These are phyloP conservation scores for Aspergillus conjunctus DNA, from an alignment of 495 filamentous ascomycete genomes.

Conservation along the genomic window DNA sequence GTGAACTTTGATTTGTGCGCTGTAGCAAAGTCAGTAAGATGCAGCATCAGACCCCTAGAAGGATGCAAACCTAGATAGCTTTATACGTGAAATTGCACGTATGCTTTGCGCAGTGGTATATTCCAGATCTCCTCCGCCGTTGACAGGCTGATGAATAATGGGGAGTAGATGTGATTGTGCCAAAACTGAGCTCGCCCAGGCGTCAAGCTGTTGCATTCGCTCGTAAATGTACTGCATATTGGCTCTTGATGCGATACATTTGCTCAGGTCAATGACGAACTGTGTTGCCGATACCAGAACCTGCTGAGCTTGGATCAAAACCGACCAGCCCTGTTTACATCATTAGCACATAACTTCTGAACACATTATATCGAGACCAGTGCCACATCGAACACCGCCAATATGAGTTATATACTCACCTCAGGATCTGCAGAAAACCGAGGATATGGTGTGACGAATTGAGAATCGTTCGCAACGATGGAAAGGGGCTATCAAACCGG, in stretches of 20 bases:
- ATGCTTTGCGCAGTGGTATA: constrained; percentile 51
- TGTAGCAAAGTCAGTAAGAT: constrained; percentile 27
- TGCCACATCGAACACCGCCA: not conserved
- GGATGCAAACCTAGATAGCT: constrained; percentile 53
- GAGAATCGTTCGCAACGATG: constrained; percentile 57
- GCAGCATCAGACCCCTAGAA: not conserved
- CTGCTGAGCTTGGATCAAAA: constrained; percentile 60
- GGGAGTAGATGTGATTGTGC: constrained; percentile 48
- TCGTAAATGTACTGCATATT: constrained; percentile 52
- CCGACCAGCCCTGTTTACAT: constrained; percentile 50
- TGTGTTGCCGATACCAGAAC: constrained; percentile 57
- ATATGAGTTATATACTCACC: constrained; percentile 35
- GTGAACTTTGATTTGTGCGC: constrained; percentile 63
- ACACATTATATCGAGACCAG: not conserved
- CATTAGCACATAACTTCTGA: constrained; percentile 14
- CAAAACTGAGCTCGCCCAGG: constrained; percentile 51
- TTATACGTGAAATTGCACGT: constrained; percentile 58
- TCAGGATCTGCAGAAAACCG: constrained; percentile 54
- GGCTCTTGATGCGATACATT: constrained; percentile 38
- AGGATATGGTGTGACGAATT: constrained; percentile 59
- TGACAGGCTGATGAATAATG: constrained; percentile 37
- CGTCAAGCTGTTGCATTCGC: constrained; percentile 58
- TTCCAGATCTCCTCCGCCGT: constrained; percentile 48
- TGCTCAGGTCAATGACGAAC: constrained; percentile 57
- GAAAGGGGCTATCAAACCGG: constrained; percentile 44